Percentiles rank a stretch among this genome's conserved stretches.
Evolutionary conservation across 208 protist species (phyloP).

Genomic region (Crithidia expoeki): DNA sequence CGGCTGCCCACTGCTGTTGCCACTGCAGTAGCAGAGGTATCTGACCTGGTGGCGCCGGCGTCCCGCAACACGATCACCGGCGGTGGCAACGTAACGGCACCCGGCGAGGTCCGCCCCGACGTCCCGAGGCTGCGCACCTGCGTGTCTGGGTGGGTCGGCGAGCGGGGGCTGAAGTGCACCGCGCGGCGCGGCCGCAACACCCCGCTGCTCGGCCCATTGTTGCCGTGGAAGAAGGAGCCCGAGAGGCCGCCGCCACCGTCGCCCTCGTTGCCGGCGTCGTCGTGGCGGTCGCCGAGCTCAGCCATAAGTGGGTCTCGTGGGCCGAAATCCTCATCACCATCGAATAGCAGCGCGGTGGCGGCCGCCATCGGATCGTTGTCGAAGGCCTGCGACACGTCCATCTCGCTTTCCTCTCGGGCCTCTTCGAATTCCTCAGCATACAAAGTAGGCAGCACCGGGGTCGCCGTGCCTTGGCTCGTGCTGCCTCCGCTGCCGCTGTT

Average conservation of each 20-base stretch:
- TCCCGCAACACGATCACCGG: slow-evolving; percentile 1
- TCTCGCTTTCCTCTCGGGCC: slow-evolving; percentile 32
- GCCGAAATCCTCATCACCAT: slow-evolving; percentile 32
- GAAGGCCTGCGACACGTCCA: slow-evolving; percentile 15
- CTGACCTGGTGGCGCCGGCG: neutral
- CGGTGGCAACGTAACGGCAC: slow-evolving; percentile 4
- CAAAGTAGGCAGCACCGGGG: slow-evolving; percentile 39
- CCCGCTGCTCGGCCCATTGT: slow-evolving; percentile 17
- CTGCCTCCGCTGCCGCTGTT: slow-evolving; percentile 2
- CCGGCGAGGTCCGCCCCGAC: neutral
- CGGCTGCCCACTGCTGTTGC: neutral
- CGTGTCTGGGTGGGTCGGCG: neutral
- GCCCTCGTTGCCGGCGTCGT: slow-evolving; percentile 17
- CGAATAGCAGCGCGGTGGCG: slow-evolving; percentile 29
- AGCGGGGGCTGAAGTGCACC: slow-evolving; percentile 1
- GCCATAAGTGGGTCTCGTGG: slow-evolving; percentile 12
- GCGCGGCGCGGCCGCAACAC: slow-evolving; percentile 8
- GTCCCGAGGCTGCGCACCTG: slow-evolving; percentile 16
- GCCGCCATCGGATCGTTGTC: slow-evolving; percentile 24
- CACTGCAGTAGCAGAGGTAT: neutral
- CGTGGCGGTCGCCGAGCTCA: slow-evolving; percentile 17
- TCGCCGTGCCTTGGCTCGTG: slow-evolving; percentile 6
- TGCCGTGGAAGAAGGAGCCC: slow-evolving; percentile 15
- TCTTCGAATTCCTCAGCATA: slow-evolving; percentile 69
- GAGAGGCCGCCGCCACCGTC: slow-evolving; percentile 4